phyloP scores from a whole-genome alignment of 1,284 basidiomycete genomes.

The Naganishia albida region DNA sequence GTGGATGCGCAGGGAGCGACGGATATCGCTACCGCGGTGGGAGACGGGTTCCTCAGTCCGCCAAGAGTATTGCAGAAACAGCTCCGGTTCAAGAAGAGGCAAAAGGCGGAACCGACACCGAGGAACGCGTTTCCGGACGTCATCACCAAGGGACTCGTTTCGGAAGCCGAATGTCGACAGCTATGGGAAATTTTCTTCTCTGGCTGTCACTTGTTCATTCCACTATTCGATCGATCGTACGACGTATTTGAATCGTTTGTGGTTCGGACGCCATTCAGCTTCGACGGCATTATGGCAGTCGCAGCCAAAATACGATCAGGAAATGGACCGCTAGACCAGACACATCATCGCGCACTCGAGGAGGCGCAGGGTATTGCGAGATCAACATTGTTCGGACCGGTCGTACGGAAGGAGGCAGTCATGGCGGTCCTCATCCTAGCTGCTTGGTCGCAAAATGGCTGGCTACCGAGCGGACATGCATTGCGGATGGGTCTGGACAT shows the following conservation, averaged over 20 bases:
- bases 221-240: constrained; percentile 83
- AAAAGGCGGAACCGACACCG: constrained; percentile 80
- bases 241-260: constrained; percentile 86
- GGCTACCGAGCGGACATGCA: constrained; percentile 82
- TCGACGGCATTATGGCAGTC: constrained; percentile 71
- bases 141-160: constrained; percentile 64
- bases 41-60: constrained; percentile 30
- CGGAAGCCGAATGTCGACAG: constrained; percentile 76
- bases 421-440: constrained; percentile 90
- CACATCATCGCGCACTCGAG: constrained; percentile 86
- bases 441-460: constrained; percentile 90
- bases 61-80: constrained; percentile 38
- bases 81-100: constrained; percentile 76
- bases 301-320: constrained; percentile 88
- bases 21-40: constrained; percentile 2
- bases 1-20: constrained; percentile 13
- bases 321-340: constrained; percentile 67
- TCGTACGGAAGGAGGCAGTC: constrained; percentile 89
- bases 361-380: constrained; percentile 92
- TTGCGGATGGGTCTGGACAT: constrained; percentile 93
- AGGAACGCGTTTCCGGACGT: constrained; percentile 60
- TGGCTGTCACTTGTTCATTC: constrained; percentile 92
- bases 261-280: constrained; percentile 86
- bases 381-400: constrained; percentile 85
- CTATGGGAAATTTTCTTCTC: constrained; percentile 91